phyloP scores from a whole-genome alignment of 2,329 filamentous ascomycete species.

The Trichoderma gracile region DNA sequence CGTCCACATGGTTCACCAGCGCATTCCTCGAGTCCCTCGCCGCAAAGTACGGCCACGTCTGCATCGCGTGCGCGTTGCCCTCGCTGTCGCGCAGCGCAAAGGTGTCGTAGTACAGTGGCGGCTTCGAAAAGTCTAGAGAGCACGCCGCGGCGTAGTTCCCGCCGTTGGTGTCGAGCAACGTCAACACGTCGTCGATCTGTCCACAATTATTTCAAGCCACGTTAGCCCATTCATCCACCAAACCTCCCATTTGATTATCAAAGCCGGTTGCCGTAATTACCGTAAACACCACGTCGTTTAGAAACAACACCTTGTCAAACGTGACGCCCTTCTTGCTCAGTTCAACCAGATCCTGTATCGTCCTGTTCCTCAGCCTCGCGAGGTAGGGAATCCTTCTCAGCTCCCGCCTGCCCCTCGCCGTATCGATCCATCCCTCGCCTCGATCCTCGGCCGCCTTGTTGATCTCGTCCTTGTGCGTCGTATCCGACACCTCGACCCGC shows the following conservation, averaged over 20 bases:
- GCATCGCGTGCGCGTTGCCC: slow-evolving; percentile 53
- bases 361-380: slow-evolving; percentile 62
- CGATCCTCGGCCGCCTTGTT: slow-evolving; percentile 44
- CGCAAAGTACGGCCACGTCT: slow-evolving; percentile 62
- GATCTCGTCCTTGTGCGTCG: slow-evolving; percentile 60
- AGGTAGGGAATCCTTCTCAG: slow-evolving; percentile 69
- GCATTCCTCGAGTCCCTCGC: slow-evolving; percentile 53
- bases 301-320: slow-evolving; percentile 61
- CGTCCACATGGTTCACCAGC: slow-evolving; percentile 49
- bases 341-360: slow-evolving; percentile 59
- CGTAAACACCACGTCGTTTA: slow-evolving; percentile 65
- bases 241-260: too few relatives aligned
- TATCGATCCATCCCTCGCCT: slow-evolving; percentile 67
- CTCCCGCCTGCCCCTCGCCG: slow-evolving; percentile 54
- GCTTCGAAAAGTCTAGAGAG: slow-evolving; percentile 59
- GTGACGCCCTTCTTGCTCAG: slow-evolving; percentile 51
- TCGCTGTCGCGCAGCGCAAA: slow-evolving; percentile 59
- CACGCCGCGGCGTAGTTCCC: slow-evolving; percentile 64
- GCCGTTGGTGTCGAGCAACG: slow-evolving; percentile 56
- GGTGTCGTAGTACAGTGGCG: slow-evolving; percentile 60
- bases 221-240: background rate
- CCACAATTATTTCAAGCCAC: background rate
- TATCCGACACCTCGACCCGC: slow-evolving; percentile 58
- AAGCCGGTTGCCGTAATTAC: slow-evolving; percentile 37
- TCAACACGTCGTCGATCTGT: slow-evolving; percentile 56